phyloP scores from a whole-genome alignment of 225 moss, liverwort and hornwort species.

The Pseudisothecium myosuroides region DNA sequence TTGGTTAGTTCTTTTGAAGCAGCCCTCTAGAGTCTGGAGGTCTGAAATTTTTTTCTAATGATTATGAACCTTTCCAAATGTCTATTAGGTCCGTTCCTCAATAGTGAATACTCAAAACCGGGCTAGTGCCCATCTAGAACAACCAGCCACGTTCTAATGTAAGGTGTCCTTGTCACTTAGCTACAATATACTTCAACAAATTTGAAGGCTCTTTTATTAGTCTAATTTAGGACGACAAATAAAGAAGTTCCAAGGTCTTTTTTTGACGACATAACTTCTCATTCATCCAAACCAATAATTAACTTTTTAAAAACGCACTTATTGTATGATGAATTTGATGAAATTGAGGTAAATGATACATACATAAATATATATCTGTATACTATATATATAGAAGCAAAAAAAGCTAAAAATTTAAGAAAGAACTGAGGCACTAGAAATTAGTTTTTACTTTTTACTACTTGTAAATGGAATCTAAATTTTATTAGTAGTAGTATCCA shows the following conservation, averaged over 20 bases:
- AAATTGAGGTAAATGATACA: not conserved
- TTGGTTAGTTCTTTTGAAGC: too few relatives aligned
- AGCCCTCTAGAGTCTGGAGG: too few relatives aligned
- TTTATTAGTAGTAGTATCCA: not conserved
- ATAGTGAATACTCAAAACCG: rapidly evolving
- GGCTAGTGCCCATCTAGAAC: too few relatives aligned
- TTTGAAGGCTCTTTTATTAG: not conserved
- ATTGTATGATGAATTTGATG: not conserved
- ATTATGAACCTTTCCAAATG: too few relatives aligned
- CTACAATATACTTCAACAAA: not conserved
- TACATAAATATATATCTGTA: not conserved
- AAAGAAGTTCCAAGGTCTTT: rapidly evolving
- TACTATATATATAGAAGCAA: too few relatives aligned
- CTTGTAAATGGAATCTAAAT: not conserved
- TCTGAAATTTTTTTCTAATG: too few relatives aligned
- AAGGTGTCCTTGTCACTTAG: too few relatives aligned
- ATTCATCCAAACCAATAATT: not conserved
- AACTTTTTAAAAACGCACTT: not conserved
- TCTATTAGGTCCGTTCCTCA: rapidly evolving
- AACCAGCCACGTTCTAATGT: not conserved
- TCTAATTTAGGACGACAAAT: rapidly evolving
- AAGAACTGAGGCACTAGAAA: not conserved
- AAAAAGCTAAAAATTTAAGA: not conserved
- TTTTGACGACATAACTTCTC: not conserved
- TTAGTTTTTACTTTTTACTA: not conserved